phyloP scores from a whole-genome alignment of 441 rosid genomes.

The Pelargonium citronellum region DNA sequence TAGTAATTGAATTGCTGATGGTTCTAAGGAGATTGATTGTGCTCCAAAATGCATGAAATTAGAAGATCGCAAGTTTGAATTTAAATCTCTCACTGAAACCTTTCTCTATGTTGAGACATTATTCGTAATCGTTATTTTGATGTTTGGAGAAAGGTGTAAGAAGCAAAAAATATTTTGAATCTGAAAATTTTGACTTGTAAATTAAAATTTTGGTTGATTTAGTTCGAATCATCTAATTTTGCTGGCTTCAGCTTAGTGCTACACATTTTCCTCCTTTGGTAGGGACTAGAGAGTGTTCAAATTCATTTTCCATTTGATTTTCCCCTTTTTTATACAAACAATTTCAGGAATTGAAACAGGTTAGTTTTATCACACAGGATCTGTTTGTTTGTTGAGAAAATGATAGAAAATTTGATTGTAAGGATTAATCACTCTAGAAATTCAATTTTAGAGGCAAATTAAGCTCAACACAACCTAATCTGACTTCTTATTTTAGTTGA shows the following conservation, averaged over 20 bases:
- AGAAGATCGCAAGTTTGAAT: not conserved
- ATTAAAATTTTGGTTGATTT: not conserved
- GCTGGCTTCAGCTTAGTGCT: slow-evolving; percentile 9
- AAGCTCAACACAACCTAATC: not conserved
- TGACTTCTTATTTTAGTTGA: not conserved
- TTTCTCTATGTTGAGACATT: not conserved
- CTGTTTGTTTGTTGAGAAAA: slow-evolving; percentile 10
- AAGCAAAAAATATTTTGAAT: not conserved
- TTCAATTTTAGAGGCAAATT: not conserved
- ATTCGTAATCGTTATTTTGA: not conserved
- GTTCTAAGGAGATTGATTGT: not conserved
- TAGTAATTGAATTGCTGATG: not conserved
- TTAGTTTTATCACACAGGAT: not conserved
- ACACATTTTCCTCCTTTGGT: slow-evolving; percentile 7
- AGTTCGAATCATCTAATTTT: not conserved
- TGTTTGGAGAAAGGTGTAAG: not conserved
- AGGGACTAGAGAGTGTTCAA: not conserved
- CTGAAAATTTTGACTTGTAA: not conserved
- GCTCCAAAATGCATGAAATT: not conserved
- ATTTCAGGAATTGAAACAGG: not conserved
- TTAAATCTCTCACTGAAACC: not conserved
- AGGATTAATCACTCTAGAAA: not conserved
- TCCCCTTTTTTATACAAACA: not conserved
- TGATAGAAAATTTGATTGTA: not conserved
- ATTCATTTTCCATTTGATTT: slow-evolving; percentile 9